A percentile compares a stretch with the other conserved stretches of the same genome.
phyloP scores from a whole-genome alignment of 2,329 filamentous ascomycete genomes.

The Cercospora zeina region DNA sequence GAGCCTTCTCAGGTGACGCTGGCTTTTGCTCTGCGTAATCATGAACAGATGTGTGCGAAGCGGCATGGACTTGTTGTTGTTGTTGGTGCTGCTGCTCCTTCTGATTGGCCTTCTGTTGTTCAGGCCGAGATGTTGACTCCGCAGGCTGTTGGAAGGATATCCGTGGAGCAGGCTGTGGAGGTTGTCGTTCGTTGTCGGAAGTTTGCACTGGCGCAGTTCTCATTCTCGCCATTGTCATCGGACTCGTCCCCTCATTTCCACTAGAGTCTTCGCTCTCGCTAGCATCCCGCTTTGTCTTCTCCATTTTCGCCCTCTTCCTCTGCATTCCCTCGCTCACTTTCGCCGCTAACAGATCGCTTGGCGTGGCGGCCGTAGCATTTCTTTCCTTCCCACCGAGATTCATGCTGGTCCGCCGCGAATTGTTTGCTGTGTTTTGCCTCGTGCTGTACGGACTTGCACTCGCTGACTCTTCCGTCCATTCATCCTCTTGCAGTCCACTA shows the following conservation, averaged over 20 bases:
- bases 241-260: constrained; percentile 20
- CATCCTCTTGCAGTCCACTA: constrained; percentile 38
- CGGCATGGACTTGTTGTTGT: not conserved
- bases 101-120: not conserved
- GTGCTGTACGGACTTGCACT: constrained; percentile 42
- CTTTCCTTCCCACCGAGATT: constrained; percentile 23
- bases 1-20: not conserved
- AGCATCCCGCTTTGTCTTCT: constrained; percentile 1
- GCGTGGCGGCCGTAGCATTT: constrained; percentile 25
- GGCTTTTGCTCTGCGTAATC: constrained; percentile 12
- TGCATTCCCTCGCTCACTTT: constrained; percentile 19
- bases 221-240: constrained; percentile 18
- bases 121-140: not conserved
- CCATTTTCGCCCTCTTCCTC: constrained; percentile 7
- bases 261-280: constrained; percentile 22
- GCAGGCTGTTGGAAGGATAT: constrained; percentile 1
- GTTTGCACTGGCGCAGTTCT: constrained; percentile 1
- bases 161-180: not conserved
- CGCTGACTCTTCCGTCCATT: constrained; percentile 43
- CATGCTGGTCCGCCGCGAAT: constrained; percentile 39
- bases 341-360: constrained; percentile 19
- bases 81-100: not conserved
- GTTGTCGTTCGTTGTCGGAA: not conserved
- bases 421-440: constrained; percentile 42
- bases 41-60: constrained; percentile 6